Evolutionary conservation across 2,329 filamentous ascomycete species (phyloP).

Genomic region (Botrytis byssoidea): DNA sequence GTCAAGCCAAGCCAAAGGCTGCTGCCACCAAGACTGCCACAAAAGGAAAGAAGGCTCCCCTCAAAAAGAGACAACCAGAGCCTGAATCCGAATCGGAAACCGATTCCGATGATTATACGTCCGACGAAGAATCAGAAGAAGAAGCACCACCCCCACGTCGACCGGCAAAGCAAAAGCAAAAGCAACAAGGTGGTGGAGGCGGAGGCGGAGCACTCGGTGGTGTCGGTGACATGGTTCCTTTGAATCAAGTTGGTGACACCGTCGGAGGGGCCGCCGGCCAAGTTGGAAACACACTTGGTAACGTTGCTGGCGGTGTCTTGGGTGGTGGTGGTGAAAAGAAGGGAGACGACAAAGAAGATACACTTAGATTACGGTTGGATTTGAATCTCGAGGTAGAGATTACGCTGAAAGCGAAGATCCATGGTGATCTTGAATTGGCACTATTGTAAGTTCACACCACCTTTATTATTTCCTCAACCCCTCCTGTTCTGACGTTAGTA

Average conservation of each 20-base stretch:
- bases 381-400: constrained; percentile 79
- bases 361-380: constrained; percentile 67
- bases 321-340: constrained; percentile 21
- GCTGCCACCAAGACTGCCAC: constrained; percentile 15
- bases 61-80: constrained; percentile 12
- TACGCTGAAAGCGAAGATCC: constrained; percentile 74
- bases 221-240: constrained; percentile 19
- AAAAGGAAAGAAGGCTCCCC: constrained; percentile 17
- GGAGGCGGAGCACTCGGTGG: constrained; percentile 18
- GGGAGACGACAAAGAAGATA: constrained; percentile 43
- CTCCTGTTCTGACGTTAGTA: constrained; percentile 20
- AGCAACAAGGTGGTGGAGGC: constrained; percentile 10
- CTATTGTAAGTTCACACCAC: constrained; percentile 32
- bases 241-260: constrained; percentile 15
- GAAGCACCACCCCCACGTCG: constrained; percentile 18
- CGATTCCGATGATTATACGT: constrained; percentile 18
- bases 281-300: constrained; percentile 18
- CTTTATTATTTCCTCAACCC: constrained; percentile 7
- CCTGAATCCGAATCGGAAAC: constrained; percentile 11
- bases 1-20: constrained; percentile 18
- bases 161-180: constrained; percentile 15
- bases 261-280: constrained; percentile 14
- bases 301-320: constrained; percentile 5
- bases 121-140: constrained; percentile 18
- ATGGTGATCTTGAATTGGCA: constrained; percentile 73